Evolutionary conservation across 768 basidiomycete genomes (phyloP).

Genomic region (Collybia sp.): DNA sequence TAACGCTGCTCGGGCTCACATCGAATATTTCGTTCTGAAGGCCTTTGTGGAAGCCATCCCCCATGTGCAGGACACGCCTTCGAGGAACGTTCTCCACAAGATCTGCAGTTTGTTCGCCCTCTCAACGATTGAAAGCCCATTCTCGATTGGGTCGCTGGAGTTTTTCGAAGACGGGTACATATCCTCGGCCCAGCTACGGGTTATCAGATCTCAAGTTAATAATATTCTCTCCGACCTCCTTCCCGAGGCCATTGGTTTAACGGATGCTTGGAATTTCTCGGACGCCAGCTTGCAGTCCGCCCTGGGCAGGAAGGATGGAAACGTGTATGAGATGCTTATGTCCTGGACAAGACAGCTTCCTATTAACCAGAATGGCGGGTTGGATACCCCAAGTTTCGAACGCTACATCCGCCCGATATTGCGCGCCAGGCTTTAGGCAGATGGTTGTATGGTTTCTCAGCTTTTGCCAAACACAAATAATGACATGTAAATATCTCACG

Average conservation of each 20-base stretch:
- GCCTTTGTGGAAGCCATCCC: slow-evolving; percentile 12
- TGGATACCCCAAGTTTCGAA: slow-evolving; percentile 14
- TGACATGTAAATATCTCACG: too few species aligned
- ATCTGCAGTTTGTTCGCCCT: slow-evolving; percentile 18
- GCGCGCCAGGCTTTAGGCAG: slow-evolving; percentile 3
- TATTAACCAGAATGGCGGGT: slow-evolving; percentile 10
- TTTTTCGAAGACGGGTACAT: slow-evolving; percentile 19
- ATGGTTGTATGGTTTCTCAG: too few species aligned
- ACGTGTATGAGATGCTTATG: slow-evolving; percentile 17
- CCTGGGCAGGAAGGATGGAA: slow-evolving; percentile 17
- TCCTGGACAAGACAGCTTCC: slow-evolving; percentile 20
- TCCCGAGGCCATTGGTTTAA: slow-evolving; percentile 17
- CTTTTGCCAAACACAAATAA: too few species aligned
- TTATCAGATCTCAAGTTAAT: slow-evolving; percentile 9
- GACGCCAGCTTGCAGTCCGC: slow-evolving; percentile 17
- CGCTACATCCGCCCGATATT: slow-evolving; percentile 10
- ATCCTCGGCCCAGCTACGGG: slow-evolving; percentile 8
- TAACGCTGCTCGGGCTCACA: slow-evolving; percentile 17
- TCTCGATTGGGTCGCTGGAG: slow-evolving; percentile 12
- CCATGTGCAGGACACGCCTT: slow-evolving; percentile 2
- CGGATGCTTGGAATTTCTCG: slow-evolving; percentile 20
- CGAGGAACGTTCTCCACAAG: slow-evolving; percentile 8
- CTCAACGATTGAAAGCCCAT: slow-evolving; percentile 16
- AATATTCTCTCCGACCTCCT: slow-evolving; percentile 7
- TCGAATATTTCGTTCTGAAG: slow-evolving; percentile 14